Percentiles rank a stretch among this genome's conserved stretches.
These are phyloP conservation scores for Tetrahymena elliotti DNA, from an alignment of 73 alveolate genomes.

Conservation along the genomic window DNA sequence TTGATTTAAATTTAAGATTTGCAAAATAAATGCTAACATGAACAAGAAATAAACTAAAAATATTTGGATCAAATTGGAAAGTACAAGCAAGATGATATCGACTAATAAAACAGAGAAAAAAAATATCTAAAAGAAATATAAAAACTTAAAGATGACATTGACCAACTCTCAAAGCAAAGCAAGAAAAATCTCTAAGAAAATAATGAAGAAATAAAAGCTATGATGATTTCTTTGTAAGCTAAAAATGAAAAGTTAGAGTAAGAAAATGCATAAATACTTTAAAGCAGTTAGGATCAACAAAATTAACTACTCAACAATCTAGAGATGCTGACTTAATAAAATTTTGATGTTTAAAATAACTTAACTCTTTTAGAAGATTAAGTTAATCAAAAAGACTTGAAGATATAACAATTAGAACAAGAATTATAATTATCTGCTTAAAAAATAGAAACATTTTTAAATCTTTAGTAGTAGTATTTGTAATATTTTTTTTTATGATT, in stretches of 20 bases:
- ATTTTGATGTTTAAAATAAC: not conserved
- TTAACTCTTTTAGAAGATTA: not conserved
- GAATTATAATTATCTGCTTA: not conserved
- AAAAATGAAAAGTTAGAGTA: not conserved
- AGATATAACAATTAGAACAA: not conserved
- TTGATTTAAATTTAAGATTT: not conserved
- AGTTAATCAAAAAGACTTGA: not conserved
- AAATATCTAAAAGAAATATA: not conserved
- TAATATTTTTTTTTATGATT: not conserved
- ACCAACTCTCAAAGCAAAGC: not conserved
- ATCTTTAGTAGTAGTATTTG: not conserved
- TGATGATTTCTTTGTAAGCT: not conserved
- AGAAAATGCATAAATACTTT: not conserved
- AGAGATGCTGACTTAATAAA: not conserved
- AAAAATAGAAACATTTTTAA: not conserved
- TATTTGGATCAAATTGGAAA: not conserved
- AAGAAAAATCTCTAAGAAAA: not conserved
- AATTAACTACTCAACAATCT: not conserved
- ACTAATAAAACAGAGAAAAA: not conserved
- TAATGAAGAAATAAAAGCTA: not conserved
- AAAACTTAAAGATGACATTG: not conserved
- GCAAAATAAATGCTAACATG: not conserved
- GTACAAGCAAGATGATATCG: not conserved
- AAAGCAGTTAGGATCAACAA: not conserved
- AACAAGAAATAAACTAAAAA: not conserved